These are phyloP conservation scores for Talaromyces sp. DNA, from an alignment of 2,329 filamentous ascomycete species.

Conservation along the genomic window DNA sequence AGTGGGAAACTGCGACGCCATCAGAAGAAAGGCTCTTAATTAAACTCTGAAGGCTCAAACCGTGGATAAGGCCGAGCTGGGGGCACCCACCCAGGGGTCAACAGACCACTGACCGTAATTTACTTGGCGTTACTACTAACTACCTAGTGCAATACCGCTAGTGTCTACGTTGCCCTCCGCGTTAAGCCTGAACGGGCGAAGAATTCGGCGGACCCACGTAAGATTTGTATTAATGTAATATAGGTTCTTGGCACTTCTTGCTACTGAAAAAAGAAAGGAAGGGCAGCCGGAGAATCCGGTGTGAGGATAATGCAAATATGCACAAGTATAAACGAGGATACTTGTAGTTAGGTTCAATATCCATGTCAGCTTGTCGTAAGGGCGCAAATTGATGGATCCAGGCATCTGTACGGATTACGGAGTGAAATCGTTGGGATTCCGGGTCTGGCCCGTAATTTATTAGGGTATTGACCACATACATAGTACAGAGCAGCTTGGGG, in stretches of 20 bases:
- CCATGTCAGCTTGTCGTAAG: not conserved
- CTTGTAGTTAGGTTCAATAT: too few species aligned
- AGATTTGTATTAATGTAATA: not conserved
- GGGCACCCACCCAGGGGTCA: not conserved
- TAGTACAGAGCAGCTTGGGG: not conserved
- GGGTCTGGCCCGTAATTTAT: not conserved
- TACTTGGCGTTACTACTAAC: not conserved
- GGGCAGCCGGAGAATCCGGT: not conserved
- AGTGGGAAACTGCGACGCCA: constrained; percentile 2
- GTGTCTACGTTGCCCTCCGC: not conserved
- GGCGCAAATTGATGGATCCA: not conserved
- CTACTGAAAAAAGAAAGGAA: not conserved
- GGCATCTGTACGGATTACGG: not conserved
- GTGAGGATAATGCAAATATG: not conserved
- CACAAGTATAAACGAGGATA: not conserved
- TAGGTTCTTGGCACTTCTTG: not conserved
- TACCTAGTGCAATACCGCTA: not conserved
- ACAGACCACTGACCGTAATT: not conserved
- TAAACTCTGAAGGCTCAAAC: not conserved
- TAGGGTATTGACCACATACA: too few species aligned
- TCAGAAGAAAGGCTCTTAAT: constrained; percentile 2
- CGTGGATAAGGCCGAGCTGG: constrained; percentile 9
- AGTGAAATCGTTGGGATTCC: not conserved
- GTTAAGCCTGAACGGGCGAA: not conserved
- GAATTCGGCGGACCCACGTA: not conserved